Evolutionary conservation across 2,329 filamentous ascomycete genomes (phyloP).

Genomic region (Cladosporium sp.): DNA sequence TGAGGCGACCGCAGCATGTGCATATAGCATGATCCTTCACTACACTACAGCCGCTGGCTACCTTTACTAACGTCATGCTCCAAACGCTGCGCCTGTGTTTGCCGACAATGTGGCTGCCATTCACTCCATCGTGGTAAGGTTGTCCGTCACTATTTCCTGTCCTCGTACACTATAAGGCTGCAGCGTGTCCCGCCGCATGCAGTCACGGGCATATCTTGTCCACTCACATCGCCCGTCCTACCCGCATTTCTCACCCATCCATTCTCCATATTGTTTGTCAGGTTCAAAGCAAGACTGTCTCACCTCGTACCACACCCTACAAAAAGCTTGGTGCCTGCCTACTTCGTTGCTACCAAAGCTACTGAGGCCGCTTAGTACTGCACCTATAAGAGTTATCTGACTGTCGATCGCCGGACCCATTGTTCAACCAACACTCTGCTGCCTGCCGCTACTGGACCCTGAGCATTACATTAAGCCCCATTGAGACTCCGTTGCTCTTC

Average conservation of each 20-base stretch:
- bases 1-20: slow-evolving; percentile 4
- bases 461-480: slow-evolving; percentile 4
- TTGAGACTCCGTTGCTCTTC: slow-evolving; percentile 8
- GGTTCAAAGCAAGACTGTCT: background rate
- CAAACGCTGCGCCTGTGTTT: slow-evolving; percentile 16
- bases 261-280: slow-evolving; percentile 8
- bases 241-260: background rate
- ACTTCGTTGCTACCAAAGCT: background rate
- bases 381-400: slow-evolving; percentile 20
- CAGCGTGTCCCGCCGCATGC: slow-evolving; percentile 8
- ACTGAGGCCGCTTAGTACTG: slow-evolving; percentile 17
- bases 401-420: slow-evolving; percentile 19
- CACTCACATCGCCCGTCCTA: background rate
- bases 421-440: slow-evolving; percentile 21
- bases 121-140: slow-evolving; percentile 4
- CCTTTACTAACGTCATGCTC: slow-evolving; percentile 13
- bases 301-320: background rate
- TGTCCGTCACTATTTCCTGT: slow-evolving; percentile 3
- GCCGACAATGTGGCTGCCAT: slow-evolving; percentile 2
- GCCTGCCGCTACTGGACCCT: slow-evolving; percentile 14
- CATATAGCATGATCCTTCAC: slow-evolving; percentile 15
- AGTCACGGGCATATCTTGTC: background rate
- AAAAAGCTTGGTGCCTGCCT: background rate
- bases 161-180: slow-evolving; percentile 15
- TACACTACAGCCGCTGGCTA: background rate